Evolutionary conservation across 2,329 filamentous ascomycete species (phyloP).

Genomic region (Fusarium domesticum): DNA sequence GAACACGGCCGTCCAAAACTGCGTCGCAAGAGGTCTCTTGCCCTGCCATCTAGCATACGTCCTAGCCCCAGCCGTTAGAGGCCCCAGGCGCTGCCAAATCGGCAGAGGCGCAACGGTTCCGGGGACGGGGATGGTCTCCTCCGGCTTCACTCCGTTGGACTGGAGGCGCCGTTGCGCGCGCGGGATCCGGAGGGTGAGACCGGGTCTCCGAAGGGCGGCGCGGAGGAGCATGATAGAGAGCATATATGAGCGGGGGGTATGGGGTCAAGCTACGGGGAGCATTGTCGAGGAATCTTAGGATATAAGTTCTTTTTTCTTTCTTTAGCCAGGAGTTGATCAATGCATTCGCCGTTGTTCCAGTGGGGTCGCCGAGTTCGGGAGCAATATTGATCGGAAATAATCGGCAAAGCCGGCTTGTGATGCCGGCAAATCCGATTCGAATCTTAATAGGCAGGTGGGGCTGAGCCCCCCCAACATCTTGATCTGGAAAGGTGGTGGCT

Average conservation of each 20-base stretch:
- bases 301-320: no score
- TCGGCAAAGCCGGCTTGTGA: background rate
- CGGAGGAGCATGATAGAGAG: slow-evolving; percentile 23
- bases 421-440: background rate
- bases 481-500: no score
- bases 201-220: slow-evolving; percentile 12
- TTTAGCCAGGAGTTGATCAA: no score
- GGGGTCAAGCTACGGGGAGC: slow-evolving; percentile 1
- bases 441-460: background rate
- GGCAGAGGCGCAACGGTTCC: slow-evolving; percentile 32
- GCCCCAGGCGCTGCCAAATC: slow-evolving; percentile 57
- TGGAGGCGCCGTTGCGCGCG: slow-evolving; percentile 20
- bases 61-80: slow-evolving; percentile 50
- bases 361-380: background rate
- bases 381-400: background rate
- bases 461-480: no score
- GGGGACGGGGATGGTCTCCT: slow-evolving; percentile 18
- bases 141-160: slow-evolving; percentile 10
- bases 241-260: background rate
- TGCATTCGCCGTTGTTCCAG: no score
- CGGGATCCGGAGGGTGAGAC: slow-evolving; percentile 7
- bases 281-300: no score
- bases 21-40: slow-evolving; percentile 72
- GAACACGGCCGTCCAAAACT: slow-evolving; percentile 69
- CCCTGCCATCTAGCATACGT: slow-evolving; percentile 70